These are phyloP conservation scores for Scortechinia acanthostroma DNA, from an alignment of 2,329 filamentous ascomycete genomes.

Conservation along the genomic window DNA sequence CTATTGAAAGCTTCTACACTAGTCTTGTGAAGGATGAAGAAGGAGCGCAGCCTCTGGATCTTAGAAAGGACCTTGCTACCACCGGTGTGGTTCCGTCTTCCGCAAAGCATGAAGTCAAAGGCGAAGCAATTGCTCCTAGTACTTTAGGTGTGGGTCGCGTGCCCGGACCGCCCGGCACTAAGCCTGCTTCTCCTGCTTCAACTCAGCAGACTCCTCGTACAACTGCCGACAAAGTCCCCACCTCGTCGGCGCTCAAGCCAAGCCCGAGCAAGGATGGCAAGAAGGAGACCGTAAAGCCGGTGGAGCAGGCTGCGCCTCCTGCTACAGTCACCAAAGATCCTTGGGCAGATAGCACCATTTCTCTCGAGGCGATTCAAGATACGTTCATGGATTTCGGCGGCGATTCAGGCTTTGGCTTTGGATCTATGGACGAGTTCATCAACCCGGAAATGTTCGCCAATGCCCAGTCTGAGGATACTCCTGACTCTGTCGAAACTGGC, in stretches of 20 bases:
- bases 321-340: conserved; percentile 12
- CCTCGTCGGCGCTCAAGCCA: conserved; percentile 4
- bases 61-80: neutral
- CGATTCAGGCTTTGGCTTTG: conserved; percentile 16
- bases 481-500: conserved; percentile 22
- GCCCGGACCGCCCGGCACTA: conserved; percentile 19
- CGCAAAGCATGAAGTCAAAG: neutral
- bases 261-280: neutral
- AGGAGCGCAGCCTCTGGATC: neutral
- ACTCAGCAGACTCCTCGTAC: conserved; percentile 21
- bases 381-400: conserved; percentile 20
- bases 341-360: conserved; percentile 24
- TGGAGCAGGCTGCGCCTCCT: conserved; percentile 3
- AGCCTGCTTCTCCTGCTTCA: conserved; percentile 20
- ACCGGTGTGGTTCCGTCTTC: neutral
- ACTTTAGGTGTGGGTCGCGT: conserved; percentile 19
- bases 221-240: conserved; percentile 12
- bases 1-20: conserved; percentile 29
- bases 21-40: neutral
- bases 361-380: conserved; percentile 23
- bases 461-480: conserved; percentile 20
- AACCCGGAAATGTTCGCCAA: conserved; percentile 21
- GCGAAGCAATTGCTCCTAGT: conserved; percentile 12
- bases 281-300: neutral
- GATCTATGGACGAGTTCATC: conserved; percentile 25